A percentile compares a stretch with the other conserved stretches of the same genome.
Conservation (phyloP, 768 basidiomycete species). For the Heimioporus sp. region DNA sequence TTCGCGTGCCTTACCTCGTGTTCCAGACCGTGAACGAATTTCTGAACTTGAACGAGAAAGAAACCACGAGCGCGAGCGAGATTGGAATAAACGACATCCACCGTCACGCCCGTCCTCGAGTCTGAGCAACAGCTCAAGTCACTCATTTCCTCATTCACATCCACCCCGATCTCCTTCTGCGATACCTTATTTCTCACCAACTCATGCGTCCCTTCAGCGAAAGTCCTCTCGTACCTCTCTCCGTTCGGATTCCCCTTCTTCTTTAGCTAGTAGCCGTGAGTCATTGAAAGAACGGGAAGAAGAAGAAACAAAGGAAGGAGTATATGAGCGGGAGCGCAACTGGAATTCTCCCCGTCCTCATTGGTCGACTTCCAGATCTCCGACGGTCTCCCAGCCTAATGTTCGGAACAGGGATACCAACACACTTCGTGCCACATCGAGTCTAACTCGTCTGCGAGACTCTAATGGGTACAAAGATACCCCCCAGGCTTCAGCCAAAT, state of each 20-base stretch:
- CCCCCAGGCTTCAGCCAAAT: conserved; percentile 2
- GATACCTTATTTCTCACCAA: conserved; percentile 34
- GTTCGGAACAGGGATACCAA: not conserved
- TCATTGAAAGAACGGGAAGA: conserved; percentile 31
- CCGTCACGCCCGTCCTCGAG: conserved; percentile 44
- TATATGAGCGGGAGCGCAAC: conserved; percentile 61
- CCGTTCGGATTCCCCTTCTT: conserved; percentile 45
- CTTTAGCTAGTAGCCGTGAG: conserved; percentile 34
- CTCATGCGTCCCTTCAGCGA: conserved; percentile 29
- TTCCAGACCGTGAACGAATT: conserved; percentile 44
- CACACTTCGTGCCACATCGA: conserved; percentile 19
- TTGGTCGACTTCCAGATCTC: conserved; percentile 39
- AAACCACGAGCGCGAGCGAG: conserved; percentile 48
- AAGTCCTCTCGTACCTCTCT: conserved; percentile 32
- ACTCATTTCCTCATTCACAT: conserved; percentile 32
- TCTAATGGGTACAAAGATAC: conserved; percentile 7
- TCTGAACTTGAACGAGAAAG: conserved; percentile 43
- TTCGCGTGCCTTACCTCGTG: not conserved
- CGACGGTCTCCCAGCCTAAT: conserved; percentile 10
- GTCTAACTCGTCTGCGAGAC: conserved; percentile 11
- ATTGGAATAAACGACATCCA: conserved; percentile 51
- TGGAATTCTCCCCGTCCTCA: conserved; percentile 68
- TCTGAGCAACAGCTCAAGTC: conserved; percentile 36
- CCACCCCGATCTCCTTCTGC: conserved; percentile 42
- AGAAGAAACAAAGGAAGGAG: conserved; percentile 33